These are phyloP conservation scores for Rhodotorula graminis DNA, from an alignment of 768 basidiomycete species.

Conservation along the genomic window DNA sequence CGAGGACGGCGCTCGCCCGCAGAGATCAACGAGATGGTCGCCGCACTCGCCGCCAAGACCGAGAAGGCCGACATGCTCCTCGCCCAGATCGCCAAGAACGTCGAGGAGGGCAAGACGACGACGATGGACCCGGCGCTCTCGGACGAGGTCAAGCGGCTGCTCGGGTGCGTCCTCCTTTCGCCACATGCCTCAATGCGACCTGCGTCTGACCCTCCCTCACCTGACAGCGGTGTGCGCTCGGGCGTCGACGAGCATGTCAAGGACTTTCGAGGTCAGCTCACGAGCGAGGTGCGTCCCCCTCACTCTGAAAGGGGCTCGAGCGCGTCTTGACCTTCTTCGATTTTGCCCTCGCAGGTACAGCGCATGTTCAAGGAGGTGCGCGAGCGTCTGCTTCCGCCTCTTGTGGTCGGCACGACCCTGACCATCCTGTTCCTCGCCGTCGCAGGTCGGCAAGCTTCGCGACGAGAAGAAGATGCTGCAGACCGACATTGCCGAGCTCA, in stretches of 20 bases:
- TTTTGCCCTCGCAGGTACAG: conserved; percentile 12
- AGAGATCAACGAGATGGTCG: conserved; percentile 26
- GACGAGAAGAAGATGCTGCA: conserved; percentile 34
- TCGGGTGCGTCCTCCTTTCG: conserved; percentile 3
- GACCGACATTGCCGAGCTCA: conserved; percentile 27
- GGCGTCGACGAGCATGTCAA: conserved; percentile 32
- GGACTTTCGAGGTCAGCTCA: conserved; percentile 33
- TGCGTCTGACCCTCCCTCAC: too few species aligned
- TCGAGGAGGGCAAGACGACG: conserved; percentile 15
- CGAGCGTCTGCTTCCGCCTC: too few species aligned
- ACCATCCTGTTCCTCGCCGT: background rate
- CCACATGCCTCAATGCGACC: too few species aligned
- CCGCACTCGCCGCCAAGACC: conserved; percentile 1
- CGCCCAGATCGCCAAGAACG: conserved; percentile 1
- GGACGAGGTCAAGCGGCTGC: conserved; percentile 23
- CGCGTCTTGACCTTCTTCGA: background rate
- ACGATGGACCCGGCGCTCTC: conserved; percentile 32
- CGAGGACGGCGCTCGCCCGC: too few species aligned
- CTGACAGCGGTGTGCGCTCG: conserved; percentile 9
- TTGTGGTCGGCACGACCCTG: too few species aligned
- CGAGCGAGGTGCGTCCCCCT: conserved; percentile 16
- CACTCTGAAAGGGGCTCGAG: too few species aligned
- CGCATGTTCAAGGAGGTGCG: conserved; percentile 37
- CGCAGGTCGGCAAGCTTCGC: conserved; percentile 35
- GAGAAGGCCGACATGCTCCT: conserved; percentile 18